Evolutionary conservation across 1,139 yeast species (phyloP).

Genomic region (Zygotorulaspora mrakii): DNA sequence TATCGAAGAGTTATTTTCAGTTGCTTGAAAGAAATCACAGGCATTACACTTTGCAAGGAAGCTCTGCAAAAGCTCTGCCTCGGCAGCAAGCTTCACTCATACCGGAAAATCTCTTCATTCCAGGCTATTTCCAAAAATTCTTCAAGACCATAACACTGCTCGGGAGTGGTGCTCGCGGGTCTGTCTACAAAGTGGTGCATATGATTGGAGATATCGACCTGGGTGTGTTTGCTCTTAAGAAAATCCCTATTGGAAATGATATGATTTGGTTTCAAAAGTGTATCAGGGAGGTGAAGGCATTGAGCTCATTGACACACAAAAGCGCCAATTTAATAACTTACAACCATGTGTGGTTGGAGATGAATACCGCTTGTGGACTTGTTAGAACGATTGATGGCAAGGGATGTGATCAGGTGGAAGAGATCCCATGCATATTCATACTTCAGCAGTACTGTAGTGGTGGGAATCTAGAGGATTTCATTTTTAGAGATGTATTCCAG

Average conservation of each 20-base stretch:
- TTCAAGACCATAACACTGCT: constrained; percentile 51
- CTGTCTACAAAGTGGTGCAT: constrained; percentile 80
- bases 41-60: constrained; percentile 11
- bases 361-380: constrained; percentile 44
- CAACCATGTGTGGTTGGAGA: constrained; percentile 89
- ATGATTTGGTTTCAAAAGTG: constrained; percentile 64
- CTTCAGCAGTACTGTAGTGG: constrained; percentile 86
- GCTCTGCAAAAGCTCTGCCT: constrained; percentile 9
- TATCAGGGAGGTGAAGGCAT: constrained; percentile 69
- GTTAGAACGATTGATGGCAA: constrained; percentile 22
- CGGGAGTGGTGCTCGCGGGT: constrained; percentile 83
- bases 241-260: constrained; percentile 79
- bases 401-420: constrained; percentile 14
- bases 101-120: constrained; percentile 49
- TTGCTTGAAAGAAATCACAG: constrained; percentile 18
- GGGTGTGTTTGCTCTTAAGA: constrained; percentile 79
- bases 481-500: constrained; percentile 38
- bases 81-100: constrained; percentile 19
- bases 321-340: constrained; percentile 71
- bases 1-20: constrained; percentile 24
- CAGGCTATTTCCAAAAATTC: constrained; percentile 70
- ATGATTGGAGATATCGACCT: constrained; percentile 59
- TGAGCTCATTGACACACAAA: constrained; percentile 43
- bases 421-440: constrained; percentile 77
- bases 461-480: constrained; percentile 74